phyloP scores from a whole-genome alignment of 306 rosid species.

The Rubus parviflorus region DNA sequence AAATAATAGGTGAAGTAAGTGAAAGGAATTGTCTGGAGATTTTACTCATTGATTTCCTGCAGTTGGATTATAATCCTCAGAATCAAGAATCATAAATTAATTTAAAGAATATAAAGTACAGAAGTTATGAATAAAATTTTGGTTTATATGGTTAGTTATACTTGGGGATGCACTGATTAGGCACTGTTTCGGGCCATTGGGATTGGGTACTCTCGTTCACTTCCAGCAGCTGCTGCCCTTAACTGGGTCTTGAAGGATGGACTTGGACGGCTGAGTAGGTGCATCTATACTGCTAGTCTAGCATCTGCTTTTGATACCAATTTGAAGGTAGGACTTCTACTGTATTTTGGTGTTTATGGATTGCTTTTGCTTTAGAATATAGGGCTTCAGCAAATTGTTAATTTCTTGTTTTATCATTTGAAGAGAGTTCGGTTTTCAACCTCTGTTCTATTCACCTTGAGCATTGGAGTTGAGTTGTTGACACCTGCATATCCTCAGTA shows the following conservation, averaged over 20 bases:
- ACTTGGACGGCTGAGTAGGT: constrained; percentile 82
- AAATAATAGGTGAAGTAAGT: too few species aligned
- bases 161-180: constrained; percentile 47
- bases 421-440: constrained; percentile 91
- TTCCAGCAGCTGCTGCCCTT: constrained; percentile 91
- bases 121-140: constrained; percentile 19
- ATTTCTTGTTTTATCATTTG: constrained; percentile 30
- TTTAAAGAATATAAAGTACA: neutral
- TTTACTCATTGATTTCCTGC: too few species aligned
- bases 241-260: constrained; percentile 96
- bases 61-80: neutral
- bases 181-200: constrained; percentile 97
- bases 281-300: constrained; percentile 83
- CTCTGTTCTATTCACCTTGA: constrained; percentile 64
- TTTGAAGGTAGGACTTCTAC: constrained; percentile 61
- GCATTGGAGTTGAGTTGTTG: constrained; percentile 87
- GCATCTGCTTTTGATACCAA: constrained; percentile 91
- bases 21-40: too few species aligned
- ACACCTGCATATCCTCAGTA: constrained; percentile 71
- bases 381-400: constrained; percentile 18
- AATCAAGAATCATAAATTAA: neutral
- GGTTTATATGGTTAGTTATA: constrained; percentile 15
- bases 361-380: neutral
- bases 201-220: constrained; percentile 73
- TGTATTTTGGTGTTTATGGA: constrained; percentile 30